Base-by-base conservation (phyloP, 2,329 filamentous ascomycete genomes). In the Botrytis cinerea region DNA sequence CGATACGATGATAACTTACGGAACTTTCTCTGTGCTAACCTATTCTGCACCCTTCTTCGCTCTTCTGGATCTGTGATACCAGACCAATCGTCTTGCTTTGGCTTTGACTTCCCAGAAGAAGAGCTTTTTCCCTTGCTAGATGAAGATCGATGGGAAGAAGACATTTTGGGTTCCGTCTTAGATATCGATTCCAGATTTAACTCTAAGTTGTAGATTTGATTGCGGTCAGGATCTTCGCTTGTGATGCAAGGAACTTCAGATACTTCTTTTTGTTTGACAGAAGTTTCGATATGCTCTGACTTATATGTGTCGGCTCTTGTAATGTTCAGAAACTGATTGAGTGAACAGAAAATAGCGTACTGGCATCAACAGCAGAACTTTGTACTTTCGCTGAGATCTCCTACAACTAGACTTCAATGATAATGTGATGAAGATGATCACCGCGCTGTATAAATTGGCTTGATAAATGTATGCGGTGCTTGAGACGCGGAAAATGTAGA, bases 1-100 rank as follows among this genome's bases (percentile, higher is more conserved):
- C 45, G 6, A 12, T n/a, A 54, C 9, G n/a, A n/a, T 63, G 38
- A 32, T 46, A 22, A 84, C 90, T 79, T 86, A 94, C 92, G 87
- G 77, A 93, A 94, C 78, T 93, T 93, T 77, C 92, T 86, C 79
- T 94, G 92, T 2, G 92, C 92, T 75, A 93, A 87, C 71, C 91
- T 88, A 80, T 94, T 94, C 81, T 94, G 92, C 69, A 94, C 91
- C 74, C 91, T 90, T 75, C 92, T 86, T 79, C 92, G 86, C 83
- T 93, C 90, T 74, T 90, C 89, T 0, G 91, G 90, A 77, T 94
- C 91, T 10, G 87, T 88, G 61, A 94, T 86, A 0, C 90, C 87
- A 43, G 87, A 85, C 92, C 92, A 94, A 82, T 93, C 89, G 75
- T 92, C 86, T 75, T 79, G 77, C 75, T 82, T 87, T 35, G 81